Base-by-base conservation (phyloP, 768 basidiomycete genomes). In the Stropharia rugosoannulata region DNA sequence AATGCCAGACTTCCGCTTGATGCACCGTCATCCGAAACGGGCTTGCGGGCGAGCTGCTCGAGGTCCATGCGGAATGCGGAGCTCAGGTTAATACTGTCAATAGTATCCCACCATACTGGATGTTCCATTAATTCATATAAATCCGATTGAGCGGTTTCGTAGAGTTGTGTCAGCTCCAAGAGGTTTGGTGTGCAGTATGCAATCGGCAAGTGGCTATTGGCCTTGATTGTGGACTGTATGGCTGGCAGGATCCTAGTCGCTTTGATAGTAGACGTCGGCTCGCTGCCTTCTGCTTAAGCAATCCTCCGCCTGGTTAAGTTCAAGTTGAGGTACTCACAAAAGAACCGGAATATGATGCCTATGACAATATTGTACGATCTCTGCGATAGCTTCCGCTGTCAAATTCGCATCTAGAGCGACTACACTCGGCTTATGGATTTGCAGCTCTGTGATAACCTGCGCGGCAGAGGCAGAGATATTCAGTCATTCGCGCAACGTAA, bases 221-320 rank as follows among this genome's bases (percentile, higher is more conserved):
- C 56, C 42, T 66, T 65, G 44, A 75, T 59, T 6, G 72, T 73
- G 12, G 76, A 69, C 4, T 72, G 66, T 48, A 90, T 69, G 0
- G 90, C 85, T 0, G 85, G 80, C 5, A 97, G 66, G 56, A 98
- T 84, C 2, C 78, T 73, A 1, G 76, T 74, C 0, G 90, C 86
- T 73, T 98, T 98, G 43, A 80, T 72, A n/a, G 88, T 78, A 0
- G 95, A 97, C 1, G 97, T 98, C 1, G 97, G 96, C 70, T 99
- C 97, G 68, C 90, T 92, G 42, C 37, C 7, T n/a, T 57, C 50
- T 36, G 43, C 13, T 11, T 53, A 10, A 45, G 43, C 25, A 5
- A 4, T 16, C 10, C 22, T 2, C 12, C 29, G 29, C 29, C 9
- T 32, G 1, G 22, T 22, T 22, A 22, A 22, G 22, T 4, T 36